Base-by-base conservation (phyloP, 2,329 filamentous ascomycete genomes). In the Fusarium goolgardi region DNA sequence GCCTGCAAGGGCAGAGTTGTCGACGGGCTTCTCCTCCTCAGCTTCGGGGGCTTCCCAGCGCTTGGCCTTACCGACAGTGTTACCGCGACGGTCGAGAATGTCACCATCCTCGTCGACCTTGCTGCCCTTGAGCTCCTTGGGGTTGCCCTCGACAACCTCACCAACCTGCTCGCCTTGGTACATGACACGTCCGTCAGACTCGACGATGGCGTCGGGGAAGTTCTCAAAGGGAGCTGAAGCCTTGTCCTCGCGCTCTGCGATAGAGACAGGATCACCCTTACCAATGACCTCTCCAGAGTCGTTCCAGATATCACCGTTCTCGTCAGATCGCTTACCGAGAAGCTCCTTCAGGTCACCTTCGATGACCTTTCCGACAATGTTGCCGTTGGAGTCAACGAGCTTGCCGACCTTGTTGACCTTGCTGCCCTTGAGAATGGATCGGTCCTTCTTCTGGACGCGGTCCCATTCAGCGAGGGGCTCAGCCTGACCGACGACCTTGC, bases 261-360 rank as follows among this genome's bases (percentile, higher is more conserved):
- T 80, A 5, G 89, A 85, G 1, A 78, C 63, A 15, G 90, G 85
- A 78, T 92, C 89, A 43, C 85, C 88, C 54, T 86, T 85, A 31
- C 90, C 91, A 51, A 92, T 85, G 37, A 90, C 82, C 75, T 91
- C 86, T 63, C 90, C 91, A 8, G 82, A 82, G 63, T 92, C 89
- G 73, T 89, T 89, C 87, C 88, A 92, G 79, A 93, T 89, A 67
- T 90, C 83, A 44, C 91, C 91, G 35, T 91, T 79, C 55, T 86
- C 87, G 65, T 92, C 90, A 34, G 88, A 81, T 73, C 86, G 86
- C 72, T 86, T 87, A 70, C 89, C 89, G 32, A 89, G 77, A 8
- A 92, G 83, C 65, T 90, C 82, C 77, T 89, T 86, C 20, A 87
- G 71, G 18, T 89, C 86, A 37, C 91, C 91, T 69, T 90, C 85